Percentiles rank a stretch among this genome's conserved stretches.
Conservation (phyloP, 176 grass and related monocot species). For the Hsuehochloa calcarea region DNA sequence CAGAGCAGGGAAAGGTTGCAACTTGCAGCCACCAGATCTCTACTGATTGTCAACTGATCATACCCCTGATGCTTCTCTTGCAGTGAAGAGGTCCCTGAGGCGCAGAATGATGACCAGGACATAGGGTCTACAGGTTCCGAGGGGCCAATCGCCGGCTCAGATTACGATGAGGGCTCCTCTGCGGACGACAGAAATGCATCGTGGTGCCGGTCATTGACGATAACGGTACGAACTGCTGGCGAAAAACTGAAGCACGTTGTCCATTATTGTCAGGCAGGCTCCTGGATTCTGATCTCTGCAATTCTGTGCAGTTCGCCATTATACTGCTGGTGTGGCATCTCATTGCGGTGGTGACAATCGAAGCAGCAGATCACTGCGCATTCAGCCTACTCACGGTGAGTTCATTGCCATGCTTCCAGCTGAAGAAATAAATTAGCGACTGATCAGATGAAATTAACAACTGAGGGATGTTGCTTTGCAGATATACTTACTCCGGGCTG, state of each 20-base stretch:
- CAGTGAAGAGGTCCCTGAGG: constrained; percentile 50
- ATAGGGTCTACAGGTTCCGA: background rate
- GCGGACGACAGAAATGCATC: background rate
- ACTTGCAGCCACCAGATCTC: background rate
- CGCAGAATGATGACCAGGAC: constrained; percentile 26
- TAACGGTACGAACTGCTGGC: constrained; percentile 41
- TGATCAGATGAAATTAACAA: constrained; percentile 7
- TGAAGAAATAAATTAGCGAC: background rate
- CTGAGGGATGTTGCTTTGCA: constrained; percentile 14
- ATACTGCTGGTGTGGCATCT: constrained; percentile 65
- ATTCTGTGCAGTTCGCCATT: constrained; percentile 53
- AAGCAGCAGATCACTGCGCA: constrained; percentile 40
- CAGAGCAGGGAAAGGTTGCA: background rate
- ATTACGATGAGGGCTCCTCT: constrained; percentile 24
- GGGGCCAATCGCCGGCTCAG: constrained; percentile 4
- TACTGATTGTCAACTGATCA: background rate
- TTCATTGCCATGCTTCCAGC: background rate
- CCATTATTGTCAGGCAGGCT: background rate
- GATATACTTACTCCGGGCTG: constrained; percentile 56
- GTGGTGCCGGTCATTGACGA: constrained; percentile 42
- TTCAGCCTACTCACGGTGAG: constrained; percentile 55
- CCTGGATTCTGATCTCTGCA: constrained; percentile 16
- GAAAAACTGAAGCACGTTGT: background rate
- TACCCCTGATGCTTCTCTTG: constrained; percentile 16
- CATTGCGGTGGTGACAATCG: constrained; percentile 42